Base-by-base conservation (phyloP, 352 stramenopile species). In the Blastocystis sp. region DNA sequence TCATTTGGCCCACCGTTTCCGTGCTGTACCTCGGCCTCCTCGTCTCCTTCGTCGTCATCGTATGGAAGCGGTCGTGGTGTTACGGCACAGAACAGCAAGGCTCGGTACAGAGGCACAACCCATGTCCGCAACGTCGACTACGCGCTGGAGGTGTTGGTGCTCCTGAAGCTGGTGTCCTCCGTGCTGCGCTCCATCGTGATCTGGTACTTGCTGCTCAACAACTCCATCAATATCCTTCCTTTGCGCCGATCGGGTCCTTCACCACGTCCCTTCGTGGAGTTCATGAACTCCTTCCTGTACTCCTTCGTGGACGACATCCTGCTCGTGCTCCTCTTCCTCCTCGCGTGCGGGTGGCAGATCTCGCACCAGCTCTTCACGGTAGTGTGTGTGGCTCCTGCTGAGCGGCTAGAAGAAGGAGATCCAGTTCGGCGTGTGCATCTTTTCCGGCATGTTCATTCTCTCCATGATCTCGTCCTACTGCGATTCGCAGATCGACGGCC, bases 291-390 rank as follows among this genome's bases (percentile, higher is more conserved):
- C 3, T 50, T 85, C 29, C 16, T 85, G 4, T 69, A 29, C 41
- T 59, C 50, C 1, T 35, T 51, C 37, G 74, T 85, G 19, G 74
- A 85, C 55, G 50, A 37, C 12, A 13, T 62, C 4, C 55, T 85
- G 3, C 61, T 85, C 16, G 33, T 85, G 19, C 12, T 63, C 33
- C 41, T 85, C 19, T 85, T 85, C 37, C 29, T 85, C 19, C 51
- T 85, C 21, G 50, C 74, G 1, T 85, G 74, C 37, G 74, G 74
- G 33, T 85, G 74, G 74, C 74, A 85, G 74, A 85, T 85, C 74
- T 69, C 74, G 0, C 74, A 85, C 31, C 74, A 69, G n/a, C 74
- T 85, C 24, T 19, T 67, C 21, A 63, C 55, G 16, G 74, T 85
- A 66, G 10, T 21, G 33, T 9, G 9, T 66, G 35, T 19, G 26